Evolutionary conservation across 257 asterid species (phyloP), one percentile per base, ranked within the genome.

Genomic region (Haberlea rhodopensis): DNA sequence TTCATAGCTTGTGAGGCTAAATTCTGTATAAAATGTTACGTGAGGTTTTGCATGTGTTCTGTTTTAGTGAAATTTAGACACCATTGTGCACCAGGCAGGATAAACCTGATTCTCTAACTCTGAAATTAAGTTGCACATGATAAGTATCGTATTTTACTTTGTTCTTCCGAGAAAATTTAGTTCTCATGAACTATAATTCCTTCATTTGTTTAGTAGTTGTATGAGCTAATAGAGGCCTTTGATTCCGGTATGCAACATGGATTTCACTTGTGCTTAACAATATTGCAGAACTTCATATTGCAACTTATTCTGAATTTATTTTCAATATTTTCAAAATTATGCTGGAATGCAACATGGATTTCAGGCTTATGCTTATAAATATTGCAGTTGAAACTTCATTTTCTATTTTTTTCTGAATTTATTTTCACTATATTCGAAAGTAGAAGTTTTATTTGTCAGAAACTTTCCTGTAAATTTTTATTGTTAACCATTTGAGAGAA

Each of bases 31-130:
- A 7, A 32, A 46, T 5, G 8, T 26, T 40, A 51, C 21, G 21
- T 29, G 48, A 45, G 24, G 40, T n/a, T 53, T 23, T 53, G 22
- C 49, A 53, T 10, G 46, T 37, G 2, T 37, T 3, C 46, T 37
- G 54, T 40, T 68, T 25, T 63, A 63, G 60, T 60, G 28, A 49
- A 68, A 56, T n/a, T 43, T 49, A 23, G 56, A 57, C 6, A n/a
- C 26, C 7, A 11, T 48, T 4, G 21, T 23, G 65, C 66, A 54
- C n/a, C 16, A 51, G 21, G 51, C 28, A 45, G 52, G 31, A 25
- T 68, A n/a, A 40, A 59, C 60, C 60, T 48, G 61, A 32, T n/a
- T 8, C 34, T 3, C 21, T 18, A 56, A 57, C 71, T 63, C n/a
- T 10, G 20, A 19, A 9, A 18, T 57, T 34, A 40, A 58, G 20